Base-by-base conservation (phyloP, 345 rosid genomes). In the Camelina sativa region DNA sequence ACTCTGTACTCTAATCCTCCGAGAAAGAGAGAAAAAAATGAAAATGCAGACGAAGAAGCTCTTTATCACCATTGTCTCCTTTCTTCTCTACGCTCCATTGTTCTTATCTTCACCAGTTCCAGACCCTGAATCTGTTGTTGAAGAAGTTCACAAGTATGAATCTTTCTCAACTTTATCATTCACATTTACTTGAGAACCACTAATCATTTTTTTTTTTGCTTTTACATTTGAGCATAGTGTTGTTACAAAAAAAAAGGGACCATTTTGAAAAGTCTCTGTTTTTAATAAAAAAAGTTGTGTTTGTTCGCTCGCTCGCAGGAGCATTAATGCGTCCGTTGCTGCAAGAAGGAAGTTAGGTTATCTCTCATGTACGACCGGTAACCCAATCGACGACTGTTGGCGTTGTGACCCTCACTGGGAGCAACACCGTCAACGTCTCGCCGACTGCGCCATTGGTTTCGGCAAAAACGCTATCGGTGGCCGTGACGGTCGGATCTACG, bases 361-460 rank as follows among this genome's bases (percentile, higher is more conserved):
- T 44, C 78, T 88, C 30, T 90, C 96, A 10, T 88, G 96, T 30
- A 83, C 85, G 1, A 88, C 90, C 1, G 96, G 92, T 1, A 91
- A 90, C 66, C 96, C 97, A 5, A 85, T 88, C 19, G 97, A 91
- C 25, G 94, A 91, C 67, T 91, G 97, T 74, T 91, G 94, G 97
- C 47, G 97, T n/a, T 91, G 93, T 67, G 97, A 91, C 82, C 88
- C 94, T 50, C 67, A 87, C 37, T 91, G 97, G 94, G 87, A 87
- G 77, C 73, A 65, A 58, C 84, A 89, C 80, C 82, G 94, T 8
- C 90, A 86, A 59, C 79, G 89, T 47, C 82, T 88, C 2, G 96
- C 96, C 0, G 90, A 90, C 30, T 90, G 96, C 50, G 91, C 82
- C 11, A 90, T 90, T 43, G 93, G 96, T 15, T 90, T 90, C 74